Percentiles rank a stretch among this genome's conserved stretches.
phyloP scores from a whole-genome alignment of 1,284 basidiomycete species.

The Chalciporus piperatoides region DNA sequence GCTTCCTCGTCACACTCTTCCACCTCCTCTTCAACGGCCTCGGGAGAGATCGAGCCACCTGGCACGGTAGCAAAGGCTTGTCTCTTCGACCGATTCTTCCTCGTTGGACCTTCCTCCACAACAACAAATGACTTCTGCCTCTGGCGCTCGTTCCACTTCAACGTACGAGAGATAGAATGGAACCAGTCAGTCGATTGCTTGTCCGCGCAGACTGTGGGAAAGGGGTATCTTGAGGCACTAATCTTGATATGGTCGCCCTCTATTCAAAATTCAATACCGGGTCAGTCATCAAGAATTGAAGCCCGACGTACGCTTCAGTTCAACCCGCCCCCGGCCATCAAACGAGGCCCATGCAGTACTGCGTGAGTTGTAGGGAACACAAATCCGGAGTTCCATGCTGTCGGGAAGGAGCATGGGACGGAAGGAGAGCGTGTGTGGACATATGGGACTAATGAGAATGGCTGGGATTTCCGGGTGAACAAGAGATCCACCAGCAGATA shows the following conservation, averaged over 20 bases:
- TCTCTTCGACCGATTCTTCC: slow-evolving; percentile 36
- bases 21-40: slow-evolving; percentile 40
- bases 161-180: slow-evolving; percentile 62
- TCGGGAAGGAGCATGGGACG: slow-evolving; percentile 98
- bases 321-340: slow-evolving; percentile 94
- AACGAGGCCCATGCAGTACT: slow-evolving; percentile 99
- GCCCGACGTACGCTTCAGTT: slow-evolving; percentile 79
- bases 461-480: slow-evolving; percentile 98
- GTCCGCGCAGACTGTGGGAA: slow-evolving; percentile 97
- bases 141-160: slow-evolving; percentile 80
- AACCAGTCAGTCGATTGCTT: slow-evolving; percentile 99
- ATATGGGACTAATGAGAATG: slow-evolving; percentile 95
- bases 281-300: slow-evolving; percentile 5
- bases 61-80: slow-evolving; percentile 10
- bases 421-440: slow-evolving; percentile 98
- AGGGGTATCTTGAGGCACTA: slow-evolving; percentile 96
- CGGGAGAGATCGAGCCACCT: slow-evolving; percentile 25
- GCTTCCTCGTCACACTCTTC: slow-evolving; percentile 40
- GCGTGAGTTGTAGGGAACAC: slow-evolving; percentile 97
- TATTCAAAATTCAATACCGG: slow-evolving; percentile 35
- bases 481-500: slow-evolving; percentile 96
- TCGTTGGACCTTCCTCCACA: slow-evolving; percentile 79
- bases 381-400: slow-evolving; percentile 97
- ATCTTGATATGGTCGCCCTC: slow-evolving; percentile 99
- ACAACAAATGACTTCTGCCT: slow-evolving; percentile 97